Percentiles rank a stretch among this genome's conserved stretches.
Evolutionary conservation across 148 eudicot species (phyloP).

Genomic region (Linanthus parryae): DNA sequence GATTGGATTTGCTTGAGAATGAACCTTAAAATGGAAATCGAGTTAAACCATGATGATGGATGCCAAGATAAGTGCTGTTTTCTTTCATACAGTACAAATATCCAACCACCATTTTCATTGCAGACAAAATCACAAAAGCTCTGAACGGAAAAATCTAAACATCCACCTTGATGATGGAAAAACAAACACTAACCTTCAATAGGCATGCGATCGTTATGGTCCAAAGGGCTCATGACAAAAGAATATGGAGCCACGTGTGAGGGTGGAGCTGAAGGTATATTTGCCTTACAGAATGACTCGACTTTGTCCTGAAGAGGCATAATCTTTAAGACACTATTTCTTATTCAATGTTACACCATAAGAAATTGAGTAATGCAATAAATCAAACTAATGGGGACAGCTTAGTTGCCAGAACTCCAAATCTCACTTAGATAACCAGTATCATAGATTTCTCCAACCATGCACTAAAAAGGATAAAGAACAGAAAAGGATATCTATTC

Average conservation of each 20-base stretch:
- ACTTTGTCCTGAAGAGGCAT: conserved; percentile 56
- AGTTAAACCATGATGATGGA: too few species aligned
- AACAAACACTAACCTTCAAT: conserved; percentile 31
- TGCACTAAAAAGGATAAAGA: too few species aligned
- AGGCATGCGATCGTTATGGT: conserved; percentile 32
- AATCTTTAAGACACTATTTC: conserved; percentile 18
- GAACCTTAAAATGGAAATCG: too few species aligned
- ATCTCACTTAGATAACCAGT: too few species aligned
- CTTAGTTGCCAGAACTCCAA: background rate
- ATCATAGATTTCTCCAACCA: too few species aligned
- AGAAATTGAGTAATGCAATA: conserved; percentile 2
- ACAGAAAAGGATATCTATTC: too few species aligned
- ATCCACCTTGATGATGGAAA: background rate
- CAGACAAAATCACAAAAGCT: too few species aligned
- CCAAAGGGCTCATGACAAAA: conserved; percentile 37
- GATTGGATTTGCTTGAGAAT: too few species aligned
- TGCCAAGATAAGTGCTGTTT: too few species aligned
- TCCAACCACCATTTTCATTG: too few species aligned
- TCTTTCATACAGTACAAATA: too few species aligned
- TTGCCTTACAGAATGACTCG: conserved; percentile 50
- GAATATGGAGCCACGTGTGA: conserved; percentile 43
- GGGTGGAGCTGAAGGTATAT: conserved; percentile 39
- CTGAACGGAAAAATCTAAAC: background rate
- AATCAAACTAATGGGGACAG: background rate
- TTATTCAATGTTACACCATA: conserved; percentile 7